A percentile compares a stretch with the other conserved stretches of the same genome.
These are phyloP conservation scores for Austroboletus novae-zelandiae DNA, from an alignment of 1,284 basidiomycete species.

Conservation along the genomic window DNA sequence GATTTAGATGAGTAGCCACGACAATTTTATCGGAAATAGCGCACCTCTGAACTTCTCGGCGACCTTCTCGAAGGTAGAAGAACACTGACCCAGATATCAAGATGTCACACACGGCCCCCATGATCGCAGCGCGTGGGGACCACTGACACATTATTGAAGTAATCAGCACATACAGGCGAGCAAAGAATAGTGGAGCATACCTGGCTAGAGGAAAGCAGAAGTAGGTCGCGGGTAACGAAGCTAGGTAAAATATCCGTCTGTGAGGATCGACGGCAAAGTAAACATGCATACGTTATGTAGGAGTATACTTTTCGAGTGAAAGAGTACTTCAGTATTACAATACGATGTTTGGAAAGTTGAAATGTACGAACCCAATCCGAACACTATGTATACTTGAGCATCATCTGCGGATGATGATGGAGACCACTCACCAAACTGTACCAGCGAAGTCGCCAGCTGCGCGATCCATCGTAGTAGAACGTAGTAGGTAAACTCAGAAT, in stretches of 20 bases:
- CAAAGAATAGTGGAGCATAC: not conserved
- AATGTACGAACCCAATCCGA: constrained; percentile 10
- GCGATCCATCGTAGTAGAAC: not conserved
- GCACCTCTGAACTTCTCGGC: constrained; percentile 6
- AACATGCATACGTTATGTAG: constrained; percentile 1
- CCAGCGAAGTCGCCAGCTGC: constrained; percentile 6
- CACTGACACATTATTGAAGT: constrained; percentile 2
- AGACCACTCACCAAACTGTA: constrained; percentile 6
- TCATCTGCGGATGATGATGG: not conserved
- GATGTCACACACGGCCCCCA: constrained; percentile 10
- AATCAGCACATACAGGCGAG: not conserved
- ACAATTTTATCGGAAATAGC: not conserved
- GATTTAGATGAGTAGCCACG: too few relatives aligned
- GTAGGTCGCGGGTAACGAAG: not conserved
- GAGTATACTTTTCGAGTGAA: not conserved
- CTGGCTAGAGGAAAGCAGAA: not conserved
- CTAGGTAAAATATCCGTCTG: not conserved
- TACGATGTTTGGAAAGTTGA: not conserved
- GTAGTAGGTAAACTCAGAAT: not conserved
- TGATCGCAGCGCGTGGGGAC: constrained; percentile 13
- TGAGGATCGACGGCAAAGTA: not conserved
- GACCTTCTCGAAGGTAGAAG: constrained; percentile 16
- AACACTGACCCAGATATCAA: constrained; percentile 20
- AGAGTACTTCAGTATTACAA: not conserved
- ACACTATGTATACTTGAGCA: not conserved